These are phyloP conservation scores for Solanum neorickii DNA, from an alignment of 257 asterid species.

Conservation along the genomic window DNA sequence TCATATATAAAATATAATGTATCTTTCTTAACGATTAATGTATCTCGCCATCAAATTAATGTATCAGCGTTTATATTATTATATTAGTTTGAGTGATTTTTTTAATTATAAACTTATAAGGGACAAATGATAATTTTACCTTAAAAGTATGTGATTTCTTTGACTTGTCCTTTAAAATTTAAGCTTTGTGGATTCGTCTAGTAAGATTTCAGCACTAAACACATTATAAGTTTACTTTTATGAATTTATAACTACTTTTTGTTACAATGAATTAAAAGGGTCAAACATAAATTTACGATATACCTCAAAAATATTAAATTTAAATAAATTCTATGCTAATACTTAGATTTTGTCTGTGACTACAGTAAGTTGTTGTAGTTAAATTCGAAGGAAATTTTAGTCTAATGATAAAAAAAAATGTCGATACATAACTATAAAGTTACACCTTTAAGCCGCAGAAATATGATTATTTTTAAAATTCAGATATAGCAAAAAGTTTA, in stretches of 20 bases:
- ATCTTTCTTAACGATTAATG: too few species aligned
- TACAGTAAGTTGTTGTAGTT: not conserved
- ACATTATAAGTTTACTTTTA: not conserved
- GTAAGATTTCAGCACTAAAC: not conserved
- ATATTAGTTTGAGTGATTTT: accelerated
- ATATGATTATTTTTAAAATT: not conserved
- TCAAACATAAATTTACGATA: not conserved
- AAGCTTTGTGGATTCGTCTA: not conserved
- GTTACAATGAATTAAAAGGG: not conserved
- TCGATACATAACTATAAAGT: not conserved
- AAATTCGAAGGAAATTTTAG: not conserved
- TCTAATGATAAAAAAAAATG: not conserved
- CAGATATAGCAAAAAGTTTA: not conserved
- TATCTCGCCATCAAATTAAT: too few species aligned
- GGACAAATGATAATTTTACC: too few species aligned
- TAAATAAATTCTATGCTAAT: not conserved
- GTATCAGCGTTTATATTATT: too few species aligned
- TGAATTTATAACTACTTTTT: not conserved
- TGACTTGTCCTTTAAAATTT: not conserved
- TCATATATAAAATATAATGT: too few species aligned
- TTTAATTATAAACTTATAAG: too few species aligned
- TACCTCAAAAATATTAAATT: not conserved
- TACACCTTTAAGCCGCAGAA: not conserved
- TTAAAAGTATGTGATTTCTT: too few species aligned
- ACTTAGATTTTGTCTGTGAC: not conserved